phyloP scores from a whole-genome alignment of 1,284 basidiomycete genomes.

The Microbotryum saponariae region DNA sequence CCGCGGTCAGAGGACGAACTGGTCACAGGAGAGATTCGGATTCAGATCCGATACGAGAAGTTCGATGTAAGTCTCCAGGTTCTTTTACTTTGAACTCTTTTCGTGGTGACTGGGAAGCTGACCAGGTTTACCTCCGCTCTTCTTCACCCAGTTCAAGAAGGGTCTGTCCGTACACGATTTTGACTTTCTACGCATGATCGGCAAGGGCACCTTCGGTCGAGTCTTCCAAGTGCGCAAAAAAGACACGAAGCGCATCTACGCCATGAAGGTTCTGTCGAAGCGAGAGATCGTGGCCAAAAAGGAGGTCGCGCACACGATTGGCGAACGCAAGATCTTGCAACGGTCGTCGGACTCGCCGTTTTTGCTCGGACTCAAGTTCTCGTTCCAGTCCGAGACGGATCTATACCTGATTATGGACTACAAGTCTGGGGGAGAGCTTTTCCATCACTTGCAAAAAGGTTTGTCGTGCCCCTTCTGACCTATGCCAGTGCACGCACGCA shows the following conservation, averaged over 20 bases:
- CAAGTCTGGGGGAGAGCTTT: slow-evolving; percentile 96
- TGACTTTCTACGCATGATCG: slow-evolving; percentile 97
- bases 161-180: slow-evolving; percentile 58
- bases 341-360: slow-evolving; percentile 90
- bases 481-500: no score
- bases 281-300: slow-evolving; percentile 99
- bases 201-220: slow-evolving; percentile 95
- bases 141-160: slow-evolving; percentile 32
- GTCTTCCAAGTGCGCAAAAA: slow-evolving; percentile 98
- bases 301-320: slow-evolving; percentile 98
- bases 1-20: slow-evolving; percentile 47
- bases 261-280: slow-evolving; percentile 98
- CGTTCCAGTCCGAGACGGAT: slow-evolving; percentile 93
- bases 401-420: slow-evolving; percentile 98
- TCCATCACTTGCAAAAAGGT: slow-evolving; percentile 85
- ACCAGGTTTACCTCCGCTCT: background rate
- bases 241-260: slow-evolving; percentile 97
- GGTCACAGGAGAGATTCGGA: slow-evolving; percentile 84
- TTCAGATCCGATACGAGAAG: slow-evolving; percentile 90
- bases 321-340: slow-evolving; percentile 97
- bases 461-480: no score
- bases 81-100: slow-evolving; percentile 23
- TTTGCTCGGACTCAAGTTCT: slow-evolving; percentile 96
- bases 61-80: slow-evolving; percentile 62
- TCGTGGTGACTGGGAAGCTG: background rate